phyloP scores from a whole-genome alignment of 768 basidiomycete species.

The Suillus luteus region DNA sequence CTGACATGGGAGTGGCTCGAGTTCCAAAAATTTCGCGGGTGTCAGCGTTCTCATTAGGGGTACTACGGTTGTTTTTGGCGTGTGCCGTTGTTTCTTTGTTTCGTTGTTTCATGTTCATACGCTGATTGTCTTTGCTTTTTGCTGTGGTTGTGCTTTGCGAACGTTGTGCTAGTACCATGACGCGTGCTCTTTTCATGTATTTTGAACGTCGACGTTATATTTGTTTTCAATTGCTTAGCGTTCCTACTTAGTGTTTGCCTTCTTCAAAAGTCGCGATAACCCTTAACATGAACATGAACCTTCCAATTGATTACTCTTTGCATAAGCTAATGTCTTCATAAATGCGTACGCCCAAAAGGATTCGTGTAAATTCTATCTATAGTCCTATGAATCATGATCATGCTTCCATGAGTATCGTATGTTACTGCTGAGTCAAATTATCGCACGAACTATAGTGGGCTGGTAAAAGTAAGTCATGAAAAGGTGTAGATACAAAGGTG shows the following conservation, averaged over 20 bases:
- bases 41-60: neutral
- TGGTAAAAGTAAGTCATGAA: constrained; percentile 3
- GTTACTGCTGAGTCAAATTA: constrained; percentile 7
- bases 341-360: neutral
- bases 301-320: neutral
- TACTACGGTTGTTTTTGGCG: neutral
- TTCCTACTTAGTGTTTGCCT: neutral
- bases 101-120: neutral
- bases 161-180: too few species aligned
- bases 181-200: neutral
- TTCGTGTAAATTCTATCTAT: constrained; percentile 1
- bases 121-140: neutral
- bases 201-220: neutral
- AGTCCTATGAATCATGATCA: constrained; percentile 1
- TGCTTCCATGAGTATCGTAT: constrained; percentile 11
- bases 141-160: neutral
- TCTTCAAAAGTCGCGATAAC: neutral
- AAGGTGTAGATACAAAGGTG: neutral
- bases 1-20: neutral
- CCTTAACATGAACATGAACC: neutral
- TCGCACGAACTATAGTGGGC: constrained; percentile 11
- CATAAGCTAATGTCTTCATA: neutral
- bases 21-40: neutral
- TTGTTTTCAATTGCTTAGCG: neutral
- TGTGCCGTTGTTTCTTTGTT: neutral